phyloP scores from a whole-genome alignment of 805 yeast species.

The Yarrowia sp. region DNA sequence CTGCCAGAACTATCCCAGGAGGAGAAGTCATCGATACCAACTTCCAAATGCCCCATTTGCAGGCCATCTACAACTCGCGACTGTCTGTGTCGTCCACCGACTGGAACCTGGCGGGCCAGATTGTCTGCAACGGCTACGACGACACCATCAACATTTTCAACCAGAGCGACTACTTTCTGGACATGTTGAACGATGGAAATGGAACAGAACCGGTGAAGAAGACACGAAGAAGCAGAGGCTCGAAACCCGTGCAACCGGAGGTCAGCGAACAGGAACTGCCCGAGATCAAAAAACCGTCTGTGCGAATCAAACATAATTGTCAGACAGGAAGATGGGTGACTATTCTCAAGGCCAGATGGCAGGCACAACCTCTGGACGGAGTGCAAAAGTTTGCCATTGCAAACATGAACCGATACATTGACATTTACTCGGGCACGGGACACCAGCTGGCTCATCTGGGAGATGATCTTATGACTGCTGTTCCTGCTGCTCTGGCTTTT shows the following conservation, averaged over 20 bases:
- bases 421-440: conserved; percentile 75
- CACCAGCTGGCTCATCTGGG: conserved; percentile 71
- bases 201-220: conserved; percentile 30
- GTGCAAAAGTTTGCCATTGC: conserved; percentile 84
- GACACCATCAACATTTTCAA: conserved; percentile 75
- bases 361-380: conserved; percentile 62
- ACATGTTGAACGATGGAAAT: conserved; percentile 37
- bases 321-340: conserved; percentile 98
- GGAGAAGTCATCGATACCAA: conserved; percentile 25
- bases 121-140: conserved; percentile 93
- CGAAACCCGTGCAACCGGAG: neutral
- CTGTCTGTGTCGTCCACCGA: conserved; percentile 81
- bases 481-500: conserved; percentile 83
- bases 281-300: conserved; percentile 52
- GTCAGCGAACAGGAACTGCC: neutral
- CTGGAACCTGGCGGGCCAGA: conserved; percentile 62
- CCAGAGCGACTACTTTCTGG: conserved; percentile 29
- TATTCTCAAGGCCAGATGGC: conserved; percentile 87
- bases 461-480: conserved; percentile 67
- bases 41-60: conserved; percentile 42
- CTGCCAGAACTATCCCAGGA: conserved; percentile 27
- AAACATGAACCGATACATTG: conserved; percentile 86
- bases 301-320: conserved; percentile 79
- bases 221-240: neutral
- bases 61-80: conserved; percentile 66